A percentile compares a stretch with the other conserved stretches of the same genome.
Evolutionary conservation across 108 stramenopile species (phyloP).

Genomic region (Cyclotella cryptica): DNA sequence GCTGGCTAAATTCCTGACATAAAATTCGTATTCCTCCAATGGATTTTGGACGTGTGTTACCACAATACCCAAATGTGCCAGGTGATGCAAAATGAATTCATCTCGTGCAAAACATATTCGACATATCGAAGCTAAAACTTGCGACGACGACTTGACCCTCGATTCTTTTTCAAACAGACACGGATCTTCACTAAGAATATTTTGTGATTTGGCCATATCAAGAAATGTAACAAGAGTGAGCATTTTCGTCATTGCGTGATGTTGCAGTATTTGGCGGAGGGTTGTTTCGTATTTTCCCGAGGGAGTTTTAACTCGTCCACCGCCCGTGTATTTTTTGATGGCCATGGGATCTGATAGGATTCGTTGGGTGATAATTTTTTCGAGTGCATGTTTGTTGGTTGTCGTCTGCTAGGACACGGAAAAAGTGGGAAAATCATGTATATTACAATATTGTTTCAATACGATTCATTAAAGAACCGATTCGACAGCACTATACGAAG

Average conservation of each 20-base stretch:
- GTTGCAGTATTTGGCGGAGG: conserved; percentile 69
- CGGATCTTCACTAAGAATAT: conserved; percentile 69
- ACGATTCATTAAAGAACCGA: too few relatives aligned
- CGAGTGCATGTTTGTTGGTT: conserved; percentile 56
- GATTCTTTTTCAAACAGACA: conserved; percentile 68
- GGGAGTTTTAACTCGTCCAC: conserved; percentile 75
- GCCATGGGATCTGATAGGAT: conserved; percentile 74
- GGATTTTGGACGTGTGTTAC: conserved; percentile 83
- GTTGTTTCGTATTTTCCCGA: conserved; percentile 76
- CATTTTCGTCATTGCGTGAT: conserved; percentile 68
- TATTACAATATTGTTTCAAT: not conserved
- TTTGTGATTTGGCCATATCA: conserved; percentile 70
- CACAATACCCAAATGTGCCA: conserved; percentile 76
- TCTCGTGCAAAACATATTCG: conserved; percentile 81
- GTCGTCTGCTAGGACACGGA: conserved; percentile 22
- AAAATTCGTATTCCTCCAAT: conserved; percentile 92
- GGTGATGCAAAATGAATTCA: conserved; percentile 90
- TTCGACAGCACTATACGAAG: not conserved
- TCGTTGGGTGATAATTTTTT: conserved; percentile 66
- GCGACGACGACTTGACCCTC: conserved; percentile 87
- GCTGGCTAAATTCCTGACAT: conserved; percentile 77
- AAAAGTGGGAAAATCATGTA: not conserved
- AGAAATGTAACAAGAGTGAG: conserved; percentile 86
- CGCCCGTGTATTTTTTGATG: conserved; percentile 74
- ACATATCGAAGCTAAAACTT: conserved; percentile 81